Evolutionary conservation across 2,329 filamentous ascomycete species (phyloP), one percentile per base, ranked within the genome.

Genomic region (Paraphoma sp.): DNA sequence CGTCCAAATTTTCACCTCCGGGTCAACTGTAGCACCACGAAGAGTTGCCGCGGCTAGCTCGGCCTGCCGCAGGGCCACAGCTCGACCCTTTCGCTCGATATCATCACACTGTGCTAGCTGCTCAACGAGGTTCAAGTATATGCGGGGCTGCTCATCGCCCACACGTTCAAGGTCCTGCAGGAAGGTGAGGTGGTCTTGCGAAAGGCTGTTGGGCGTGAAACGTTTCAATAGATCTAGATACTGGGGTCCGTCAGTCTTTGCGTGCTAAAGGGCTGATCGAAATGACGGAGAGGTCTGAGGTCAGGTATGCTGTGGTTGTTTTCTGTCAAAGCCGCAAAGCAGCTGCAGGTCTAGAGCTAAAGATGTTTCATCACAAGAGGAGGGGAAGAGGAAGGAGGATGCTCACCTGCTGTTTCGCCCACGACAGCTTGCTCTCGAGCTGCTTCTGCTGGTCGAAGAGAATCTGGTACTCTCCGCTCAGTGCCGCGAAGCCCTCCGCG

Each of bases 271-370:
- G 12, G 45, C 6, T 42, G 48, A 41, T 54, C 53, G 40, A 50
- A 43, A 29, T 50, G 36, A 47, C 49, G 45, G 33, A 40, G 9
- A 44, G 41, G 56, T 44, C 53, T 52, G 51, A 47, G 48, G 60
- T 80, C 78, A 80, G 78, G 73, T 64, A 74, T 74, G 71, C 72
- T 75, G 75, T 79, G 71, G 77, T 76, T 74, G 60, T 70, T 72
- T 64, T 79, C 79, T 77, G 70, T 79, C 80, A 81, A 64, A 60
- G 77, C 75, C 70, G 76, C 75, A 52, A 64, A 65, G 71, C 76
- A 76, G 74, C 79, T 83, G 74, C 78, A 82, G 80, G 76, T 82
- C 80, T 81, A 82, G 79, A 82, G 80, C 80, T 82, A 81, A 81
- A 67, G 55, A 31, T 65, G 66, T 73, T 71, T 80, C 78, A 80